phyloP scores from a whole-genome alignment of 768 basidiomycete genomes.

The Stropharia rugosoannulata region DNA sequence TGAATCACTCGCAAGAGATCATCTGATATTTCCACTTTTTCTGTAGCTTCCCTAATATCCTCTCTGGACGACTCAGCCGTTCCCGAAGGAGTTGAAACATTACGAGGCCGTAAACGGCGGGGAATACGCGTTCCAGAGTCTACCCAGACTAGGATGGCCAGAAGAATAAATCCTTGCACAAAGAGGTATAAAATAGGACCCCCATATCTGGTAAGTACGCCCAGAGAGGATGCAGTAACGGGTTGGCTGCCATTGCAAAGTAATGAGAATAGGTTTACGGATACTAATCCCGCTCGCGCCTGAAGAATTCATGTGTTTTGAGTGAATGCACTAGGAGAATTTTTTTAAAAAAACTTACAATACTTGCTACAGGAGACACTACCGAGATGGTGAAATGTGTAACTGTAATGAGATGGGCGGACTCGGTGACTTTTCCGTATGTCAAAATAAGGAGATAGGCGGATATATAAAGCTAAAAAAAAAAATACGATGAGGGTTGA shows the following conservation, averaged over 20 bases:
- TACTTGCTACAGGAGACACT: constrained; percentile 65
- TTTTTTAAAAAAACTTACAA: constrained; percentile 47
- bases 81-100: constrained; percentile 8
- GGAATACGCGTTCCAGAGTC: constrained; percentile 65
- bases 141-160: constrained; percentile 65
- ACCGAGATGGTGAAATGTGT: constrained; percentile 72
- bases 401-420: constrained; percentile 53
- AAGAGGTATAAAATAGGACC: constrained; percentile 77
- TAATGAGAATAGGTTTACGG: constrained; percentile 74
- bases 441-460: constrained; percentile 73
- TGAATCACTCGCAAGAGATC: constrained; percentile 64
- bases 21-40: constrained; percentile 41
- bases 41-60: constrained; percentile 59
- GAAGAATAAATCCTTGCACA: constrained; percentile 54
- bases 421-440: constrained; percentile 62
- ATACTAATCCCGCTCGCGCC: constrained; percentile 71
- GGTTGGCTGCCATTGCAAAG: constrained; percentile 58
- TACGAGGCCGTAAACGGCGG: constrained; percentile 30
- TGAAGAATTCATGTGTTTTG: constrained; percentile 21
- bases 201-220: constrained; percentile 59
- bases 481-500: background rate
- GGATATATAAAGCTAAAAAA: constrained; percentile 55
- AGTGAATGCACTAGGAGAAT: background rate
- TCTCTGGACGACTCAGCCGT: constrained; percentile 24
- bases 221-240: constrained; percentile 46